Evolutionary conservation across 108 stramenopile genomes (phyloP), one percentile per base, ranked within the genome.

Genomic region (Conticribra weissflogii): DNA sequence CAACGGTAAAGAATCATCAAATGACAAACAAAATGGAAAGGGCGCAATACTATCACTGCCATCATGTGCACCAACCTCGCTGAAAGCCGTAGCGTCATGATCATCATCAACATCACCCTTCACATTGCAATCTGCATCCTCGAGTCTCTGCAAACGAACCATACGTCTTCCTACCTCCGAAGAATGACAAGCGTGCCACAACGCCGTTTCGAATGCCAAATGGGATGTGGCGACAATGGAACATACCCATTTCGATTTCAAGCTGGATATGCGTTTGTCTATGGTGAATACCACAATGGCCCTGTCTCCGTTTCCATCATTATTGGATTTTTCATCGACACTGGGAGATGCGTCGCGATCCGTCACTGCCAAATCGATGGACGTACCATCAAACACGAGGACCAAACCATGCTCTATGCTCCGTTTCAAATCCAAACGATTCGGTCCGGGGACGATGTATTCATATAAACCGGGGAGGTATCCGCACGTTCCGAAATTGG

Each of bases 231-330:
- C 79, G 21, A 71, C 74, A 18, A 80, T 80, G 34, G 73, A 75
- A 44, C 79, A 80, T 0, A 80, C 74, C 79, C 79, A 80, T 31
- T 75, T 60, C 4, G 74, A 75, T 63, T 71, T 69, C 48, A 80
- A 55, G 8, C 59, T 70, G 0, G 79, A 76, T 19, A 80, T 80
- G 16, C 74, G 48, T 58, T 80, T 31, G 45, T 80, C 79, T 57
- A 44, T 32, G 0, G 63, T 64, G 27, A 80, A 63, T 2, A 54
- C 79, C 5, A 80, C 60, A 23, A 80, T 76, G n/a, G 79, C 79
- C 21, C 23, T 18, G 3, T 47, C 74, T 16, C 22, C 31, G 2
- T 54, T 44, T 7, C 22, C 53, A 3, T 1, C 1, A 14, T 32
- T 24, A 3, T 59, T 49, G 27, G 33, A 1, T 33, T 59, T 15